Conservation (phyloP, 495 filamentous ascomycete genomes). For the Penicillium robsamsonii region DNA sequence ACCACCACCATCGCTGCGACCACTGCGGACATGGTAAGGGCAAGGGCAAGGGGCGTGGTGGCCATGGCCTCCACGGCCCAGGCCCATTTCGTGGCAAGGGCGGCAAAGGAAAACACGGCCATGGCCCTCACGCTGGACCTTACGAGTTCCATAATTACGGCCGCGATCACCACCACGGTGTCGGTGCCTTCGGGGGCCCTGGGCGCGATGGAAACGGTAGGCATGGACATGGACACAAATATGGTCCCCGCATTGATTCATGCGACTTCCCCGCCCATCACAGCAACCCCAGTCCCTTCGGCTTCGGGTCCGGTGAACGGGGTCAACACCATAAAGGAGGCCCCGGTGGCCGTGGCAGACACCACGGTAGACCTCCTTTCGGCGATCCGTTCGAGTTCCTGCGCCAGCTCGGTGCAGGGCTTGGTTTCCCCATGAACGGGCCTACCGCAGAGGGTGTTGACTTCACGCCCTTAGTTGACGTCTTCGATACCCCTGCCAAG, state of each 20-base stretch:
- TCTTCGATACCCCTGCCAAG: conserved; percentile 63
- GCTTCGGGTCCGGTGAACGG: conserved; percentile 5
- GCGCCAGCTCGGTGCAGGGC: conserved; percentile 36
- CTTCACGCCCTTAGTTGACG: conserved; percentile 65
- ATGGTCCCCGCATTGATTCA: conserved; percentile 5
- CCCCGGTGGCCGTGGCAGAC: conserved; percentile 19
- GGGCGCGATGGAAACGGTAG: conserved; percentile 3
- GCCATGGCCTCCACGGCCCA: conserved; percentile 2
- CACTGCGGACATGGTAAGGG: conserved; percentile 18
- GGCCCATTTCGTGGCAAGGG: conserved; percentile 2
- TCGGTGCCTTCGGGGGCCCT: not conserved
- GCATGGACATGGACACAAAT: conserved; percentile 8
- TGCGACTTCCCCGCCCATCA: conserved; percentile 5
- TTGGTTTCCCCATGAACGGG: conserved; percentile 25
- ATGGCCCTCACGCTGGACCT: not conserved
- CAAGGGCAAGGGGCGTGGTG: conserved; percentile 11
- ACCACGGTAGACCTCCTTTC: conserved; percentile 11
- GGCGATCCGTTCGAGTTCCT: conserved; percentile 29
- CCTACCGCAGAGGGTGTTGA: conserved; percentile 36
- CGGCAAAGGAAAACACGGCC: conserved; percentile 7
- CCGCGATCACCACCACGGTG: conserved; percentile 4
- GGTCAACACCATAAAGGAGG: conserved; percentile 14
- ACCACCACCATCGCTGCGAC: conserved; percentile 6
- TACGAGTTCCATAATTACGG: conserved; percentile 1
- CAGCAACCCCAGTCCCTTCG: conserved; percentile 6